A percentile compares a stretch with the other conserved stretches of the same genome.
phyloP scores from a whole-genome alignment of 805 yeast genomes.

The Kodamaea sagamina region DNA sequence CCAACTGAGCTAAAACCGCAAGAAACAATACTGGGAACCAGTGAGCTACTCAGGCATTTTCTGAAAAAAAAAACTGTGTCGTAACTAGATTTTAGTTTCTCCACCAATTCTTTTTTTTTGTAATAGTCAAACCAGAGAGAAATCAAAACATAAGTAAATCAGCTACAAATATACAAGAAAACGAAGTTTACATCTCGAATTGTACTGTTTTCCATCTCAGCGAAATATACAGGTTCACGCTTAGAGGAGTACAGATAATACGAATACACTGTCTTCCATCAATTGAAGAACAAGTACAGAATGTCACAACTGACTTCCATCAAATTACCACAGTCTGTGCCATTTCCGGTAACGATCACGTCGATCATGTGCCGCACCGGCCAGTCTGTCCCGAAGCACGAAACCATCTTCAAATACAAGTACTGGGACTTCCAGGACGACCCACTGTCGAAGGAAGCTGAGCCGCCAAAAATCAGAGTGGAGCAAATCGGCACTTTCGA shows the following conservation, averaged over 20 bases:
- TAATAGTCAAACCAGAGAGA: not conserved
- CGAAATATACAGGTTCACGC: too few relatives aligned
- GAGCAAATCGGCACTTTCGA: slow-evolving; percentile 79
- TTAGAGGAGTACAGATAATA: too few relatives aligned
- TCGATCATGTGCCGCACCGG: slow-evolving; percentile 49
- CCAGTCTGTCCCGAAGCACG: slow-evolving; percentile 50
- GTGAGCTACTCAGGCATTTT: slow-evolving; percentile 23
- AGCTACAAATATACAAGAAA: slow-evolving; percentile 9
- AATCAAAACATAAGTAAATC: slow-evolving; percentile 1
- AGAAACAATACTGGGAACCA: too few relatives aligned
- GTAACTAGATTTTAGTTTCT: too few relatives aligned
- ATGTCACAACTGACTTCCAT: slow-evolving; percentile 49
- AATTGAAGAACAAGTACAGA: not conserved
- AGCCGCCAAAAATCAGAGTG: slow-evolving; percentile 52
- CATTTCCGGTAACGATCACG: slow-evolving; percentile 68
- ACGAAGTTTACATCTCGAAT: too few relatives aligned
- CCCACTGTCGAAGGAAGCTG: slow-evolving; percentile 46
- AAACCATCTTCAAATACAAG: slow-evolving; percentile 58
- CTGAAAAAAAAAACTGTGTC: not conserved
- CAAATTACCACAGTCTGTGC: slow-evolving; percentile 59
- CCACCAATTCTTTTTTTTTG: not conserved
- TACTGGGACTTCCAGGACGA: slow-evolving; percentile 67
- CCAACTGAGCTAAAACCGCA: slow-evolving; percentile 41
- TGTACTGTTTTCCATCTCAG: too few relatives aligned
- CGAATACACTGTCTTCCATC: too few relatives aligned